Evolutionary conservation across 1,284 basidiomycete species (phyloP), one percentile per base, ranked within the genome.

Genomic region (Ustilago loliicola): DNA sequence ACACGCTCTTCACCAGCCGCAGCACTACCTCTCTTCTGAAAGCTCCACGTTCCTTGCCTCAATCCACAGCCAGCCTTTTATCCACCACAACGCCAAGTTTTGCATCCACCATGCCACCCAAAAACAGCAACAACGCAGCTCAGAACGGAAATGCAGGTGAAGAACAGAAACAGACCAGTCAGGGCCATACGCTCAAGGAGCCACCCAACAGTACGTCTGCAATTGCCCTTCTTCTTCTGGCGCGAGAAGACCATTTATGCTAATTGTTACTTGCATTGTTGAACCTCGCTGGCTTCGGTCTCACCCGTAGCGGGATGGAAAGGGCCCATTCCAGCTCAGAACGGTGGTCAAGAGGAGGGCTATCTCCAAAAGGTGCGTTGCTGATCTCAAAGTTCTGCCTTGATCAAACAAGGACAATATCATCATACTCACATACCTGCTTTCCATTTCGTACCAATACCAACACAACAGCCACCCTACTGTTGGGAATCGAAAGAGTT

Each of bases 401-500:
- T n/a, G n/a, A n/a, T n/a, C n/a, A n/a, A n/a, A n/a, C n/a, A n/a
- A n/a, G n/a, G n/a, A n/a, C n/a, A n/a, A 15, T 32, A 9, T 6
- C 1, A 23, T 3, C 23, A 10, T 25, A 48, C 23, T 6, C 45
- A 9, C n/a, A 23, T 7, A 9, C 45, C 23, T 48, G 21, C 8
- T 25, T 21, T 47, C 27, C 25, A 6, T 11, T 45, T 30, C 19
- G n/a, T n/a, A n/a, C n/a, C 15, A 6, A 17, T 9, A 9, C 1
- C 7, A 2, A 30, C 19, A 23, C 38, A 15, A 29, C 47, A 75
- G 69, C 77, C 72, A 23, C 77, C 72, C n/a, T 79, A 79, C 55
- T 38, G 45, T 15, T 79, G 77, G 77, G 36, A 72, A 17, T 70
- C 61, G 45, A 36, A 72, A 30, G 72, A 76, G 51, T 79, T 79